phyloP scores from a whole-genome alignment of 176 grass and related monocot species.

The Eleusine indica region DNA sequence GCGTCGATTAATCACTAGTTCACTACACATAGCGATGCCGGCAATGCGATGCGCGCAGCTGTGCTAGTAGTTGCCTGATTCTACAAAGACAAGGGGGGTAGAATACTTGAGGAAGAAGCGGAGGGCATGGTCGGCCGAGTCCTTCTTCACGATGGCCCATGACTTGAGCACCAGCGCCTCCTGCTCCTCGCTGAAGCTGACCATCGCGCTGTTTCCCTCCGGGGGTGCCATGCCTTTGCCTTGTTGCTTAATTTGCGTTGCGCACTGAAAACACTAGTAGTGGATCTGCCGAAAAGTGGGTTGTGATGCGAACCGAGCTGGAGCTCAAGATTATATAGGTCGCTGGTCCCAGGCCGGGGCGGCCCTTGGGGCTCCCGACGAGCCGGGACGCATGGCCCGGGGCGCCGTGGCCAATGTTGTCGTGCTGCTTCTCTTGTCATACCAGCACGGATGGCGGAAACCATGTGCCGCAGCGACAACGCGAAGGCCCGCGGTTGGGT shows the following conservation, averaged over 20 bases:
- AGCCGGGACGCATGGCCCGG: conserved; percentile 21
- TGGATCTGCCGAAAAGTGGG: not conserved
- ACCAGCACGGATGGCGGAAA: conserved; percentile 5
- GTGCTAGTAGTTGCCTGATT: not conserved
- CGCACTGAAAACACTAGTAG: not conserved
- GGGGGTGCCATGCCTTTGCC: conserved; percentile 50
- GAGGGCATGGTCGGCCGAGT: conserved; percentile 65
- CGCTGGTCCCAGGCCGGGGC: not conserved
- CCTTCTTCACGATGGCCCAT: conserved; percentile 91
- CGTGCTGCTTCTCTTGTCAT: not conserved
- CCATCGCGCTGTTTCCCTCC: conserved; percentile 34
- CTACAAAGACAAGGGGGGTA: not conserved
- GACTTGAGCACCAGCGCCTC: conserved; percentile 88
- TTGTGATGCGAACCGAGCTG: not conserved
- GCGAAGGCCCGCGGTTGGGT: not conserved
- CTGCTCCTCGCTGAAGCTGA: conserved; percentile 74
- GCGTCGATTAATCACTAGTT: not conserved
- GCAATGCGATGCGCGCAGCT: not conserved
- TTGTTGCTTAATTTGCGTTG: not conserved
- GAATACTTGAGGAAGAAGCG: conserved; percentile 89
- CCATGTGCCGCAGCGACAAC: conserved; percentile 37
- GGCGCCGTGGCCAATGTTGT: not conserved
- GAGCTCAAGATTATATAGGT: conserved; percentile 34
- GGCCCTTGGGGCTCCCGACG: conserved; percentile 35
- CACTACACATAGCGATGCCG: not conserved